Base-by-base conservation (phyloP, 1,284 basidiomycete genomes). In the Melampsora allii-populina region DNA sequence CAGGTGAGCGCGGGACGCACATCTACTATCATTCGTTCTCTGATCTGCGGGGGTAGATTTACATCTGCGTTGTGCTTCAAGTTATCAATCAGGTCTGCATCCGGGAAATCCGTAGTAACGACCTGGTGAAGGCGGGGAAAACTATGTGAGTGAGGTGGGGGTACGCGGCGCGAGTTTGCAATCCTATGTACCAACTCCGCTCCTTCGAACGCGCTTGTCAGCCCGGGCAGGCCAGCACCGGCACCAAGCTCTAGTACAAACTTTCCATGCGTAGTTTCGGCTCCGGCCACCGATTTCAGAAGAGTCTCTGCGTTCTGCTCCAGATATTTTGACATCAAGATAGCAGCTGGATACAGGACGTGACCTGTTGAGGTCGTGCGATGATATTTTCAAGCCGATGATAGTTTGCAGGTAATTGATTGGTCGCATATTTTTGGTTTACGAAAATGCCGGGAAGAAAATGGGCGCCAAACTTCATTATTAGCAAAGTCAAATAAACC, bases 221-320 rank as follows among this genome's bases (percentile, higher is more conserved):
- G 14, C 5, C 61, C 60, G 21, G 68, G 68, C n/a, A 72, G 29
- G 31, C 61, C 68, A 2, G 39, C 68, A 6, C 61, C 68, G 9
- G 68, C 68, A 19, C 68, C 68, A 31, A 72, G 61, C 36, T 72
- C 68, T 50, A 72, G 68, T 14, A 72, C 68, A 31, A 42, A 42
- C 39, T 42, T 42, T 42, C 39, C 39, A 42, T 9, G 53, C n/a
- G 61, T 58, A 42, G 19, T 61, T 61, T 27, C 21, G 14, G 31
- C 12, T 12, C 53, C 31, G 17, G 67, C 59, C 21, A 69, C 39
- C 3, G 39, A 42, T 56, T 21, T 29, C 53, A 56, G 64, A 27
- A 72, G 33, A 12, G 21, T 29, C 1, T n/a, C n/a, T 3, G 68
- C 42, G 45, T 72, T 29, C 7, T 64, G 7, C 10, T 72, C 29